These are phyloP conservation scores for Cladosporium oxysporum DNA, from an alignment of 2,329 filamentous ascomycete genomes.

Conservation along the genomic window DNA sequence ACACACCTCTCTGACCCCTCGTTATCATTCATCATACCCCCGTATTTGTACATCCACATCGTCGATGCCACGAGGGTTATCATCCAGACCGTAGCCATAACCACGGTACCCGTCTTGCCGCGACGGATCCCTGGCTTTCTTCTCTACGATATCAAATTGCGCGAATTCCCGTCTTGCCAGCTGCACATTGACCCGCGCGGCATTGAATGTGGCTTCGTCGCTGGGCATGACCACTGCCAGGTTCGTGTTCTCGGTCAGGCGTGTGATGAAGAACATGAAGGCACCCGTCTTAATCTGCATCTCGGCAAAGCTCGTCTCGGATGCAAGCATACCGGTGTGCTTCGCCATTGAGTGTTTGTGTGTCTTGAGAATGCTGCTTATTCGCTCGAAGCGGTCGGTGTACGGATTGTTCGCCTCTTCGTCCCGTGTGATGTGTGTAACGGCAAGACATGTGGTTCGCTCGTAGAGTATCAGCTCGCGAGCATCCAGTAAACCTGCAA, in stretches of 20 bases:
- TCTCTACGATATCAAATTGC: conserved; percentile 55
- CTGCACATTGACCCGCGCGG: conserved; percentile 85
- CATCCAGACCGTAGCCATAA: conserved; percentile 46
- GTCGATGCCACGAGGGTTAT: background rate
- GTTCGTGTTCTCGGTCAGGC: conserved; percentile 97
- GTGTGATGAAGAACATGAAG: conserved; percentile 93
- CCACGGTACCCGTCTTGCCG: conserved; percentile 8
- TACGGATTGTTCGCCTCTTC: conserved; percentile 78
- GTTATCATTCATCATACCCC: conserved; percentile 13
- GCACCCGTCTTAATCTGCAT: conserved; percentile 77
- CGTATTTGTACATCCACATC: conserved; percentile 8
- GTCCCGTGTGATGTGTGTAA: conserved; percentile 83
- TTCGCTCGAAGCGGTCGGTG: conserved; percentile 87
- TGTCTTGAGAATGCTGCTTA: conserved; percentile 97
- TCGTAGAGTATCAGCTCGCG: conserved; percentile 95
- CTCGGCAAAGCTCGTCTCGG: conserved; percentile 76
- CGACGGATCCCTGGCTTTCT: conserved; percentile 32
- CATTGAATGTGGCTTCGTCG: conserved; percentile 87
- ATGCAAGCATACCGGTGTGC: conserved; percentile 78
- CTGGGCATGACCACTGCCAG: conserved; percentile 89
- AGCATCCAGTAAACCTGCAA: conserved; percentile 84
- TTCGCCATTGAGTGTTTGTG: conserved; percentile 82
- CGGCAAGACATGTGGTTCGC: conserved; percentile 90
- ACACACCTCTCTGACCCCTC: background rate
- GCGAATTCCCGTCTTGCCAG: conserved; percentile 80